Evolutionary conservation across 1,284 basidiomycete species (phyloP), one percentile per base, ranked within the genome.

Genomic region (Hymenochaete sp.): DNA sequence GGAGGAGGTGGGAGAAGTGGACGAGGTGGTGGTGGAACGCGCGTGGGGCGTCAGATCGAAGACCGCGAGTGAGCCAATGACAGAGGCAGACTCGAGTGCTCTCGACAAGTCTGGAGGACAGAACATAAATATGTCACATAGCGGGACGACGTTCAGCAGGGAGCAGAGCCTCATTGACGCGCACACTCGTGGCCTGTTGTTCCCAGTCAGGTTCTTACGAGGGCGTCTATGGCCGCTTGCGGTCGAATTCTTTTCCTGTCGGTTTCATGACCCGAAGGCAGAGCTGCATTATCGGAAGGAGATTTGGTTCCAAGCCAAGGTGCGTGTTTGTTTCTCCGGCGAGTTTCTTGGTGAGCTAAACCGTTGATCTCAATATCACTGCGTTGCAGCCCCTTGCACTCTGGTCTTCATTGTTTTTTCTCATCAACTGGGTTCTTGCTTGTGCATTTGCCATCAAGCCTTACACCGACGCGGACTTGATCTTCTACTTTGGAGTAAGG

Each of bases 21-120:
- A 86, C 58, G 72, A 79, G 61, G 73, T 83, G 13, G 73, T 85
- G n/a, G 79, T 85, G 13, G 82, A 85, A 60, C 71, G 80, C 38
- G 62, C 68, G 28, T 84, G 80, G 81, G 68, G 3, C 7, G 14
- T 22, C 73, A 77, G 50, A 73, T 77, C 49, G 62, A n/a, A n/a
- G n/a, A n/a, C n/a, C n/a, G n/a, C n/a, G n/a, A n/a, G n/a, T n/a
- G n/a, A n/a, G n/a, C n/a, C n/a, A n/a, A n/a, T n/a, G n/a, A n/a
- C n/a, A n/a, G n/a, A n/a, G 10, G 77, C 77, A 18, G 67, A 62
- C 28, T 64, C 55, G 18, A 68, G 36, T 22, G 33, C 60, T 16
- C 69, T 65, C 16, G 68, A 75, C 25, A 71, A 70, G 57, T 66
- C 68, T 13, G 22, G 21, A 5, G 65, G 63, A 19, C 62, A 62